These are phyloP conservation scores for Aspergillus ellipticus DNA, from an alignment of 495 filamentous ascomycete genomes.

Conservation along the genomic window DNA sequence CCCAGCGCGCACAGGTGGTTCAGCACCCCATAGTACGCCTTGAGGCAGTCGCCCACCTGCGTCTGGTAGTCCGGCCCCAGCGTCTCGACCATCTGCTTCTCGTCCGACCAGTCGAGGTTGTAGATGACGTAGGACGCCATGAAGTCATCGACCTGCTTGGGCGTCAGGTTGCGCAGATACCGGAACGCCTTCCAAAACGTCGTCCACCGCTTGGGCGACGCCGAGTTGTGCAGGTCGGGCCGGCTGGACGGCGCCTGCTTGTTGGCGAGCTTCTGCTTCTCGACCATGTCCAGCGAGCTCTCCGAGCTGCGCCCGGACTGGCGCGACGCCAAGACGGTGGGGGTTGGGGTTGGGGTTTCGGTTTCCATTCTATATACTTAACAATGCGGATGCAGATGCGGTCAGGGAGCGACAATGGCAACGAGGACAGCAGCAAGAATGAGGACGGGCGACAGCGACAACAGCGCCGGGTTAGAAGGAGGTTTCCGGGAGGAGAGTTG, in stretches of 20 bases:
- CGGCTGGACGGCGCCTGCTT: slow-evolving; percentile 11
- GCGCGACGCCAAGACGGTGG: slow-evolving; percentile 20
- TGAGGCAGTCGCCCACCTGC: slow-evolving; percentile 56
- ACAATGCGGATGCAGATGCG: neutral
- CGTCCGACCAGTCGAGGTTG: slow-evolving; percentile 61
- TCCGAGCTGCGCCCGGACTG: slow-evolving; percentile 35
- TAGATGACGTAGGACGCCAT: slow-evolving; percentile 67
- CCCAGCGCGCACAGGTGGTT: slow-evolving; percentile 65
- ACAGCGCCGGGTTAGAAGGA: neutral
- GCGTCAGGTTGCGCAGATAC: slow-evolving; percentile 53
- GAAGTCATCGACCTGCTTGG: slow-evolving; percentile 59
- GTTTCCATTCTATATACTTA: slow-evolving; percentile 19
- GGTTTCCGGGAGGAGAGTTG: too few species aligned
- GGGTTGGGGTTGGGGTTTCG: too few species aligned
- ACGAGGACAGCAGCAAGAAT: neutral
- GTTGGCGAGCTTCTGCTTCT: slow-evolving; percentile 33
- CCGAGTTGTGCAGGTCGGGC: slow-evolving; percentile 41
- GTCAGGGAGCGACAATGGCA: neutral
- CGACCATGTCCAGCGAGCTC: slow-evolving; percentile 40
- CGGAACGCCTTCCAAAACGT: slow-evolving; percentile 54
- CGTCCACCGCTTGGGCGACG: slow-evolving; percentile 51
- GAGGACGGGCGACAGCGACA: neutral
- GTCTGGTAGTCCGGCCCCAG: slow-evolving; percentile 58
- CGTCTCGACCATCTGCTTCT: slow-evolving; percentile 52
- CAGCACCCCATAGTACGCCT: slow-evolving; percentile 59